These are phyloP conservation scores for Eragrostis nindensis DNA, from an alignment of 176 grass and related monocot species.

Conservation along the genomic window DNA sequence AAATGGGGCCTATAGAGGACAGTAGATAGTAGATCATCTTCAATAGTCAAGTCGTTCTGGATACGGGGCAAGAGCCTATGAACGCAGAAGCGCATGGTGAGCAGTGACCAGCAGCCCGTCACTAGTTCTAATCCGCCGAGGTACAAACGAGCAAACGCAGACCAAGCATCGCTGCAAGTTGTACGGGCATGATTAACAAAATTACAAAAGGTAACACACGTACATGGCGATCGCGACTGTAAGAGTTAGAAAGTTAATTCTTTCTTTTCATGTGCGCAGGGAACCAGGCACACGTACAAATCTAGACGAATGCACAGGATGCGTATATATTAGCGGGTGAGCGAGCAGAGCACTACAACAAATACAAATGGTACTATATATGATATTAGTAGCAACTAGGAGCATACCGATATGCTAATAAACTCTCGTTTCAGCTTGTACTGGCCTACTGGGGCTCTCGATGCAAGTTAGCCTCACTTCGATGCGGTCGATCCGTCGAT, in stretches of 20 bases:
- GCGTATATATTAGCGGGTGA: neutral
- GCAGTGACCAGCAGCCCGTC: conserved; percentile 29
- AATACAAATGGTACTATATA: neutral
- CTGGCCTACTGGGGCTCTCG: no score
- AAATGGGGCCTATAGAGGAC: neutral
- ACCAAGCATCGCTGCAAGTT: conserved; percentile 47
- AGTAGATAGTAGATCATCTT: neutral
- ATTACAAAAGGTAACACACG: neutral
- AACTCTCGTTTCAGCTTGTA: neutral
- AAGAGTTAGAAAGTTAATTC: neutral
- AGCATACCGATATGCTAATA: neutral
- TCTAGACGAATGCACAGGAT: neutral
- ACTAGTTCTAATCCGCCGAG: conserved; percentile 30
- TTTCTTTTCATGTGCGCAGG: conserved; percentile 4
- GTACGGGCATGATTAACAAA: neutral
- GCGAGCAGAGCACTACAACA: neutral
- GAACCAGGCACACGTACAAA: neutral
- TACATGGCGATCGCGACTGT: neutral
- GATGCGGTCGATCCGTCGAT: no score
- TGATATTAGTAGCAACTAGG: neutral
- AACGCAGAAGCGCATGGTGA: no score
- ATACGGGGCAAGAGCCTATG: no score
- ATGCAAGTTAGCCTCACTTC: no score
- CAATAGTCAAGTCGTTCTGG: no score
- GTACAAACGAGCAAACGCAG: neutral